Conservation (phyloP, 164 flowering plant genomes). For the Santalum album region DNA sequence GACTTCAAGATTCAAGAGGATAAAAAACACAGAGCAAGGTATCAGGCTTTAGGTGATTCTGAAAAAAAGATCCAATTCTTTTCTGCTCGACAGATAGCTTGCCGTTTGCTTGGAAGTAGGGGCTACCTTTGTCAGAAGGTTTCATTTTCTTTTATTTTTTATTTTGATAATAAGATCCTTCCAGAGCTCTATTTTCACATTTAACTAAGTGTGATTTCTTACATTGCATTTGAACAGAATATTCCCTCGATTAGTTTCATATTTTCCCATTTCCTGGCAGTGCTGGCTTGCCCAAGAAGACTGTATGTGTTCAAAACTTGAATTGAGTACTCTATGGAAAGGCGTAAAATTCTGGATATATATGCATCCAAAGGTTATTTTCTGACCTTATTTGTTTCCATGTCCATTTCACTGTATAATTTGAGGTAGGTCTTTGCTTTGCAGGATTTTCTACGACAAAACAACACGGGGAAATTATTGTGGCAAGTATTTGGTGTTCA, state of each 20-base stretch:
- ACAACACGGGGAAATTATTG: slow-evolving; percentile 91
- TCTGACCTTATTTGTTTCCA: not conserved
- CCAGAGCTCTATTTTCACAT: too few relatives aligned
- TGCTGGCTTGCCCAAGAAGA: slow-evolving; percentile 94
- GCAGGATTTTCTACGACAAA: slow-evolving; percentile 90
- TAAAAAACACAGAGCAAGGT: slow-evolving; percentile 78
- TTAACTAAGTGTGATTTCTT: too few relatives aligned
- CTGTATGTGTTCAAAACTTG: slow-evolving; percentile 80
- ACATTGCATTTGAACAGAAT: too few relatives aligned
- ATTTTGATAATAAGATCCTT: too few relatives aligned
- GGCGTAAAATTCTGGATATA: slow-evolving; percentile 83
- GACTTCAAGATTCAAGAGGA: slow-evolving; percentile 69
- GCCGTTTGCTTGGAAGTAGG: slow-evolving; percentile 88
- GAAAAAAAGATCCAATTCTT: slow-evolving; percentile 76
- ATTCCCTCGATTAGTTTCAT: not conserved
- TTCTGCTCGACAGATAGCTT: slow-evolving; percentile 90
- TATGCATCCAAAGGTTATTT: slow-evolving; percentile 92
- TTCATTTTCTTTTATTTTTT: not conserved
- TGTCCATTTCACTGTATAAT: not conserved
- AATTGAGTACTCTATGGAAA: slow-evolving; percentile 46
- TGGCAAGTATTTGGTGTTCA: slow-evolving; percentile 91
- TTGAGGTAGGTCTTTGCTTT: not conserved
- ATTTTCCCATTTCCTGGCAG: slow-evolving; percentile 26
- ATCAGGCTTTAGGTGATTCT: slow-evolving; percentile 54
- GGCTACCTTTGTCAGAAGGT: slow-evolving; percentile 97